Conservation (phyloP, 2,329 filamentous ascomycete genomes). For the Leptographium radiaticola region DNA sequence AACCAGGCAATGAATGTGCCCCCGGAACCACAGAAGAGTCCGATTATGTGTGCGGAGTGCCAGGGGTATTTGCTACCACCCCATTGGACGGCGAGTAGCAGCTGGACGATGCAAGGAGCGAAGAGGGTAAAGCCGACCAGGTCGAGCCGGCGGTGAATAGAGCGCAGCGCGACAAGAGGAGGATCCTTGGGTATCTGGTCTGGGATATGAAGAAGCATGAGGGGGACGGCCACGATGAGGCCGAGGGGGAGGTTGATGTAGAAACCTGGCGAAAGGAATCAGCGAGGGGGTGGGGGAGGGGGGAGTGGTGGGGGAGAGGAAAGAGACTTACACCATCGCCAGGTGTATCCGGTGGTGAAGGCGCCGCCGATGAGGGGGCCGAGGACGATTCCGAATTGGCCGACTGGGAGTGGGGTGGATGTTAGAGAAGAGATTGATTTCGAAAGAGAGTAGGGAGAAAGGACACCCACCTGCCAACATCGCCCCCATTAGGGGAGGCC, state of each 20-base stretch:
- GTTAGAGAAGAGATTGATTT: not conserved
- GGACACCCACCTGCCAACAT: slow-evolving; percentile 12
- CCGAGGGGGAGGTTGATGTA: slow-evolving; percentile 34
- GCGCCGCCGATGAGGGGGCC: slow-evolving; percentile 34
- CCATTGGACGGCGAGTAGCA: slow-evolving; percentile 32
- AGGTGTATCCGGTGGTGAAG: slow-evolving; percentile 25
- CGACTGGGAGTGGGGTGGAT: slow-evolving; percentile 10
- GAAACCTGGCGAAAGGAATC: slow-evolving; percentile 18
- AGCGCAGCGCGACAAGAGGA: slow-evolving; percentile 13
- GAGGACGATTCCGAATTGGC: slow-evolving; percentile 29
- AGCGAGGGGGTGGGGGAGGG: not conserved
- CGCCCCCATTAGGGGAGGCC: slow-evolving; percentile 18
- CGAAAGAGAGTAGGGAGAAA: not conserved
- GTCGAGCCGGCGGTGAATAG: slow-evolving; percentile 22
- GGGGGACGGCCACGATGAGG: slow-evolving; percentile 18
- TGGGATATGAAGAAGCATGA: slow-evolving; percentile 22
- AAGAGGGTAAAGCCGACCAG: slow-evolving; percentile 29
- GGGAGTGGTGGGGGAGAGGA: no score
- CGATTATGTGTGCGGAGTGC: slow-evolving; percentile 26
- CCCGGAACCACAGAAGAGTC: slow-evolving; percentile 25
- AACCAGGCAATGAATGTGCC: slow-evolving; percentile 26
- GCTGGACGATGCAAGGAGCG: slow-evolving; percentile 25
- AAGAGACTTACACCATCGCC: slow-evolving; percentile 28
- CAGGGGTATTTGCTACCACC: slow-evolving; percentile 27
- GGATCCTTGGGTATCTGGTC: slow-evolving; percentile 21